phyloP scores from a whole-genome alignment of 768 basidiomycete species.

The Kwoniella dejecticola region DNA sequence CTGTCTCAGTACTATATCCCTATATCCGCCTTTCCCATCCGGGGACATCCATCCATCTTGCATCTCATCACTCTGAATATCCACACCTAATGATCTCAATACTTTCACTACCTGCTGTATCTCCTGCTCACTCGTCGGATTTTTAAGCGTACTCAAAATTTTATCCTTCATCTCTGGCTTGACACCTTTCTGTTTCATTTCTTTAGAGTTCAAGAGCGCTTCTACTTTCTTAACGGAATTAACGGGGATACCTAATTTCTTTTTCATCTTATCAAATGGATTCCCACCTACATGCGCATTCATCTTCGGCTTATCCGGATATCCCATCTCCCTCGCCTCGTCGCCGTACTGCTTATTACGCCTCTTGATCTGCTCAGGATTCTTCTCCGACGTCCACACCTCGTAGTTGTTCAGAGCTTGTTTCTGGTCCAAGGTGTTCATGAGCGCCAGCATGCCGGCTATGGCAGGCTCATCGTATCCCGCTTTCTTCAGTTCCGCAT shows the following conservation, averaged over 20 bases:
- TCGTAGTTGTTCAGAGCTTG: not conserved
- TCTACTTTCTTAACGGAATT: conserved; percentile 10
- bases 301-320: not conserved
- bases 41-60: conserved; percentile 2
- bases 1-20: conserved; percentile 10
- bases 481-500: conserved; percentile 1
- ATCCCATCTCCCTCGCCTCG: not conserved
- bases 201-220: not conserved
- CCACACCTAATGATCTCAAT: not conserved
- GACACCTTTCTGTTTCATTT: not conserved
- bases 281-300: not conserved
- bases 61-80: not conserved
- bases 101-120: not conserved
- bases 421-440: not conserved
- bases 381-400: conserved; percentile 6
- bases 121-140: conserved; percentile 8
- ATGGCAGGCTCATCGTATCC: conserved; percentile 7
- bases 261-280: not conserved
- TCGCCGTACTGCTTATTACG: conserved; percentile 3
- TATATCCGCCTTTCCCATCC: conserved; percentile 13
- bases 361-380: conserved; percentile 1
- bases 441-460: conserved; percentile 1
- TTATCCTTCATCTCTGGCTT: not conserved
- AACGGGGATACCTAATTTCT: conserved; percentile 9
- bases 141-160: conserved; percentile 8